phyloP scores from a whole-genome alignment of 2,329 filamentous ascomycete species.

The Aureobasidium zeae region DNA sequence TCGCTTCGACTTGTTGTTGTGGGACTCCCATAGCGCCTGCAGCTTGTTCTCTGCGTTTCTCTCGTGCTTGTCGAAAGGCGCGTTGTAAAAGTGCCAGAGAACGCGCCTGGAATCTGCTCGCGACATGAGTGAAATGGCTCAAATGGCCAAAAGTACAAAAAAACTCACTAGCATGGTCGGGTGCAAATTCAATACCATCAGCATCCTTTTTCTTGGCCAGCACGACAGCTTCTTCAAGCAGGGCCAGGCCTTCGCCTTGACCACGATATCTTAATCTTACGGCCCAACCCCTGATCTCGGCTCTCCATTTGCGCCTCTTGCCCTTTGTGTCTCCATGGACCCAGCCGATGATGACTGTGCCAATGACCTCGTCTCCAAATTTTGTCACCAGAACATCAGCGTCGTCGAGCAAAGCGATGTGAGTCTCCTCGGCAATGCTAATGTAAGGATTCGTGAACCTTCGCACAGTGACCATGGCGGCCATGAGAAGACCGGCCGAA shows the following conservation, averaged over 20 bases:
- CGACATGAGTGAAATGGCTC: neutral
- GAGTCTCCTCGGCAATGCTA: conserved; percentile 50
- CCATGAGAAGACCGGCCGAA: conserved; percentile 52
- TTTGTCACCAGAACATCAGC: conserved; percentile 50
- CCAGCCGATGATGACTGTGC: conserved; percentile 59
- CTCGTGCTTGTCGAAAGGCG: conserved; percentile 51
- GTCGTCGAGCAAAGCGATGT: conserved; percentile 53
- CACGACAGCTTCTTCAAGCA: conserved; percentile 64
- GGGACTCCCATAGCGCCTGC: conserved; percentile 26
- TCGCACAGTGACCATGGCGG: conserved; percentile 53
- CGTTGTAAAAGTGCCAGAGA: conserved; percentile 55
- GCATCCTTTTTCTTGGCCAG: conserved; percentile 60
- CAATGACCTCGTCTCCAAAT: conserved; percentile 61
- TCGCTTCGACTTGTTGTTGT: conserved; percentile 23
- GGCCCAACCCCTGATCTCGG: conserved; percentile 75
- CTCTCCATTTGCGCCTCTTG: conserved; percentile 47
- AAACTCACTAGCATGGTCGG: conserved; percentile 64
- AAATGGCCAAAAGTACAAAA: no score
- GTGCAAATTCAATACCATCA: conserved; percentile 61
- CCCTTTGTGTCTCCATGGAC: conserved; percentile 41
- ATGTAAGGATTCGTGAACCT: conserved; percentile 55
- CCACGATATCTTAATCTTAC: conserved; percentile 59
- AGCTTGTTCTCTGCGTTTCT: conserved; percentile 40
- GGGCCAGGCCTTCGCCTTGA: conserved; percentile 60
- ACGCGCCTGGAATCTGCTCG: conserved; percentile 42